Evolutionary conservation across 371 early-diverging fungal genomes (phyloP).

Genomic region (Mucor irregularis): DNA sequence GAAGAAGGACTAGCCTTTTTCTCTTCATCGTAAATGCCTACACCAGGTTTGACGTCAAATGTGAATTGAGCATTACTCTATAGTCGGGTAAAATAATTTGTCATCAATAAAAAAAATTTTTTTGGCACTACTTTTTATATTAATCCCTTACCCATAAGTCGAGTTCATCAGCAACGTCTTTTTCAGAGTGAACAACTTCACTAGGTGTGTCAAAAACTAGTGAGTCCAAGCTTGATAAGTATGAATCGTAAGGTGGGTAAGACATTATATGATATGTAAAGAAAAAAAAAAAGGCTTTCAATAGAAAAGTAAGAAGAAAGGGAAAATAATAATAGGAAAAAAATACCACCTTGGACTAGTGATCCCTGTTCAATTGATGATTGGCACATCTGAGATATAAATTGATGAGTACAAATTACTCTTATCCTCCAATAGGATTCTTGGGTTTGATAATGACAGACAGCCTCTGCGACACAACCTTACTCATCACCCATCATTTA

Average conservation of each 20-base stretch:
- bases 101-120: constrained; percentile 8
- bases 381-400: too few species aligned
- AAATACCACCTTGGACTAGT: too few species aligned
- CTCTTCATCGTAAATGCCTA: constrained; percentile 54
- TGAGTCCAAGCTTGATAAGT: constrained; percentile 35
- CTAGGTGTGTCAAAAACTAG: constrained; percentile 35
- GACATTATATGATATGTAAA: too few species aligned
- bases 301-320: too few species aligned
- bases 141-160: constrained; percentile 47
- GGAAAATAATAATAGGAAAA: too few species aligned
- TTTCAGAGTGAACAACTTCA: constrained; percentile 30
- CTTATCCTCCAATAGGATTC: too few species aligned
- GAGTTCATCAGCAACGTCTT: constrained; percentile 50
- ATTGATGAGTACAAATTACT: too few species aligned
- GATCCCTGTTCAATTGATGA: too few species aligned
- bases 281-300: too few species aligned
- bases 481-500: too few species aligned
- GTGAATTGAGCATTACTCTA: constrained; percentile 69
- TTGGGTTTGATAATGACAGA: too few species aligned
- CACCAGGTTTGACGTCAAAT: constrained; percentile 60
- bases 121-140: not conserved
- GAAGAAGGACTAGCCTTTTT: not conserved
- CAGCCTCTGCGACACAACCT: too few species aligned
- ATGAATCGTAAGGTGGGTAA: constrained; percentile 14
- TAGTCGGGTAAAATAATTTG: constrained; percentile 10